Evolutionary conservation across 2,329 filamentous ascomycete genomes (phyloP), one percentile per base, ranked within the genome.

Genomic region (Trichoderma sp.): DNA sequence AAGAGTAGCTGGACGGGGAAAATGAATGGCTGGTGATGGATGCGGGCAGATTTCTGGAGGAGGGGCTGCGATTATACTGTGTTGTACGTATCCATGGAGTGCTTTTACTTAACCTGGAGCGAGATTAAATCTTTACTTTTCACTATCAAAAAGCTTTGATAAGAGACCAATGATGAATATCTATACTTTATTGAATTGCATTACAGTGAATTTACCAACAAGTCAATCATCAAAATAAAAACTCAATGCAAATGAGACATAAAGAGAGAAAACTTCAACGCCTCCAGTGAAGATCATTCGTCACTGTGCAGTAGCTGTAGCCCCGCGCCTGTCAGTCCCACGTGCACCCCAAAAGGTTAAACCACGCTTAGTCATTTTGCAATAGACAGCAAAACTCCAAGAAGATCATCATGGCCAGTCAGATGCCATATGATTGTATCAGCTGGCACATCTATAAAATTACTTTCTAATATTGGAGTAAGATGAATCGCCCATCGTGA

Each of bases 181-280:
- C 14, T 3, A 24, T 14, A 24, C 24, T 7, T 14, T 53, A 14
- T 6, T 24, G 5, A 24, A 24, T 53, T 24, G n/a, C 15, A 21
- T 21, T 51, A 24, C 9, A 14, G 5, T 53, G 21, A 7, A 53
- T 53, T 24, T 53, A 24, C 21, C 24, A 51, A 24, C 11, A 53
- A 24, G 21, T 24, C 21, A 24, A 6, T 24, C 21, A 12, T 24
- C 21, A 24, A 24, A 24, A 24, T 24, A 51, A 11, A 53, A 53
- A 14, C 21, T 24, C n/a, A 24, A 51, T 8, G 8, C n/a, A n/a
- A 53, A 53, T 53, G 47, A 24, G 47, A 53, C 11, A 24, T 30
- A 18, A 30, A 57, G 58, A 61, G 71, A 71, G 70, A 71, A 67
- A 73, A 75, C 61, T 74, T 74, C 75, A 73, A 75, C 30, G 57